A percentile compares a stretch with the other conserved stretches of the same genome.
These are phyloP conservation scores for Leccinum longicurvipes DNA, from an alignment of 768 basidiomycete genomes.

Conservation along the genomic window DNA sequence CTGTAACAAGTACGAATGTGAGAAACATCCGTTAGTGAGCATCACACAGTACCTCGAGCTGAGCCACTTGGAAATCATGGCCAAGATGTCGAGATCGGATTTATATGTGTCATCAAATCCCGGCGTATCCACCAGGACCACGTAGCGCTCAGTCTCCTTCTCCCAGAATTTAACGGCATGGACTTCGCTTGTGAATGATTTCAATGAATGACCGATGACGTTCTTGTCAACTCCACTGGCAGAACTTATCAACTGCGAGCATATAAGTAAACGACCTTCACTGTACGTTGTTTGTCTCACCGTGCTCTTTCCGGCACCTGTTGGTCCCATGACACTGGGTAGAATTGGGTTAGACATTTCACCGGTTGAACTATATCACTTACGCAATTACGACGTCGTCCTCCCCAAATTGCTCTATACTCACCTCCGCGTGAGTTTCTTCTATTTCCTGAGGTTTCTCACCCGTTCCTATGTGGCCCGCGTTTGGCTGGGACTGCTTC, in stretches of 20 bases:
- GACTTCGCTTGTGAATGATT: conserved; percentile 11
- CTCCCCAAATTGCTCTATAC: neutral
- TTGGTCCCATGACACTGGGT: neutral
- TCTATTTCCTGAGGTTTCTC: neutral
- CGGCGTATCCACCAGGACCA: conserved; percentile 12
- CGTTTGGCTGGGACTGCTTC: no score
- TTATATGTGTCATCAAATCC: conserved; percentile 16
- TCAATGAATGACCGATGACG: conserved; percentile 2
- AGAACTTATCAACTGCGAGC: neutral
- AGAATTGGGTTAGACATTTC: neutral
- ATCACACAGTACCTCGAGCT: conserved; percentile 2
- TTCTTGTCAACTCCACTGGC: neutral
- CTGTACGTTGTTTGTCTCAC: neutral
- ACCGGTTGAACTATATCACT: neutral
- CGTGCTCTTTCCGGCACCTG: neutral
- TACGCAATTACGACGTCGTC: neutral
- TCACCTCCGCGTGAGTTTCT: neutral
- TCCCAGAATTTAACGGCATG: conserved; percentile 4
- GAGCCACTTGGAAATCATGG: conserved; percentile 15
- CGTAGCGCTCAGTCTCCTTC: neutral
- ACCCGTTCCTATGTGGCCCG: no score
- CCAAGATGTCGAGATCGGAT: conserved; percentile 12
- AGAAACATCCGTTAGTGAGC: neutral
- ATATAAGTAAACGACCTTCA: neutral
- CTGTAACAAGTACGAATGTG: neutral